Percentiles rank a stretch among this genome's conserved stretches.
Evolutionary conservation across 129 eudicot species (phyloP).

Genomic region (Artemisia tridentata): DNA sequence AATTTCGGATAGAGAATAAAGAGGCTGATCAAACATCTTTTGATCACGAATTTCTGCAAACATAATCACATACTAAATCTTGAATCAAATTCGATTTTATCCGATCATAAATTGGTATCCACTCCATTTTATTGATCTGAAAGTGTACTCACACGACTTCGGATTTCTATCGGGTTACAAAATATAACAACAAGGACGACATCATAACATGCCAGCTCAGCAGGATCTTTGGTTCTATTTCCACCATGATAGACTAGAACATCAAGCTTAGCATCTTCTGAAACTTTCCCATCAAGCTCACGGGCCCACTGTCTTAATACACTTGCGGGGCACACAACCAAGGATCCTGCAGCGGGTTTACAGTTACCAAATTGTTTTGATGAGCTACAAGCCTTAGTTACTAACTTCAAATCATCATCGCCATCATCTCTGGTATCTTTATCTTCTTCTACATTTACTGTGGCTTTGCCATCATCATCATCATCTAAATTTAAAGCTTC

Average conservation of each 20-base stretch:
- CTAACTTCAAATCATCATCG: constrained; percentile 44
- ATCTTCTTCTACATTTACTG: constrained; percentile 32
- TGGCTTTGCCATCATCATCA: constrained; percentile 30
- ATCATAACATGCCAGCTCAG: constrained; percentile 68
- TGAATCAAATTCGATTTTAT: too few relatives aligned
- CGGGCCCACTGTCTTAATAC: constrained; percentile 91
- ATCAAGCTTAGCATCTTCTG: constrained; percentile 52
- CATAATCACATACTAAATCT: too few relatives aligned
- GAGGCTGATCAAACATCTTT: too few relatives aligned
- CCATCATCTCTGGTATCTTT: constrained; percentile 34
- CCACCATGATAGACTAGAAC: constrained; percentile 91
- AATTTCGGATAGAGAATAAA: too few relatives aligned
- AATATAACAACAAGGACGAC: too few relatives aligned
- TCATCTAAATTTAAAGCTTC: constrained; percentile 84
- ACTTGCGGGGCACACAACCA: constrained; percentile 98
- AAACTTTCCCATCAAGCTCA: constrained; percentile 84
- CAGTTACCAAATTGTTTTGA: constrained; percentile 31
- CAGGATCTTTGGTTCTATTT: constrained; percentile 72
- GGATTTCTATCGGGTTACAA: too few relatives aligned
- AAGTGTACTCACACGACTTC: too few relatives aligned
- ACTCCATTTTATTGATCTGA: too few relatives aligned
- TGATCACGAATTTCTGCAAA: too few relatives aligned
- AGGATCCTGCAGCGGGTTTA: constrained; percentile 83
- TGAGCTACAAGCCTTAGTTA: constrained; percentile 49
- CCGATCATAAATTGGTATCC: too few relatives aligned